These are phyloP conservation scores for Oidiodendron maius DNA, from an alignment of 495 filamentous ascomycete species.

Conservation along the genomic window DNA sequence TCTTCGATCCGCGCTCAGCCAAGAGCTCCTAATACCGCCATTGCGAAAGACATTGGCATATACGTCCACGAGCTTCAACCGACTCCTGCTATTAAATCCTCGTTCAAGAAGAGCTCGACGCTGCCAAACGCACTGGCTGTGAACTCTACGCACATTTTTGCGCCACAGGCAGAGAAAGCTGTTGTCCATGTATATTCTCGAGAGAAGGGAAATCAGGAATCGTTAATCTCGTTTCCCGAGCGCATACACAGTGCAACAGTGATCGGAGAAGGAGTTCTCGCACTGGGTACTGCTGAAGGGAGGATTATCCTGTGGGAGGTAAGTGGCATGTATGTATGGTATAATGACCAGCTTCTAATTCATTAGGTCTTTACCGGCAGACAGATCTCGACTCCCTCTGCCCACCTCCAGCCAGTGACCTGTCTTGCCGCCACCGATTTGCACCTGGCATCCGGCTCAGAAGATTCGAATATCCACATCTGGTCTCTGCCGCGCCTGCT, in stretches of 20 bases:
- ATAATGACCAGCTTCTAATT: slow-evolving; percentile 8
- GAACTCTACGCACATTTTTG: slow-evolving; percentile 79
- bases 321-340: slow-evolving; percentile 22
- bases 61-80: slow-evolving; percentile 81
- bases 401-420: slow-evolving; percentile 82
- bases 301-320: slow-evolving; percentile 93
- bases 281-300: slow-evolving; percentile 82
- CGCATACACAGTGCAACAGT: slow-evolving; percentile 66
- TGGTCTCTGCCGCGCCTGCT: slow-evolving; percentile 78
- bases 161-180: slow-evolving; percentile 85
- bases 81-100: slow-evolving; percentile 57
- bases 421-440: slow-evolving; percentile 66
- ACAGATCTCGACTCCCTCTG: slow-evolving; percentile 77
- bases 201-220: slow-evolving; percentile 78
- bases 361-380: slow-evolving; percentile 55
- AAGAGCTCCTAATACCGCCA: slow-evolving; percentile 57
- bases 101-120: slow-evolving; percentile 91
- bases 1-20: slow-evolving; percentile 62
- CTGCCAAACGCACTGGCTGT: slow-evolving; percentile 72
- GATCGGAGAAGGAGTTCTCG: slow-evolving; percentile 60
- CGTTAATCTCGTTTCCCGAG: slow-evolving; percentile 78
- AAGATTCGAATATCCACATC: slow-evolving; percentile 83
- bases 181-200: slow-evolving; percentile 87
- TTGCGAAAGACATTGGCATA: slow-evolving; percentile 73
- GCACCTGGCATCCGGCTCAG: slow-evolving; percentile 80